Percentiles rank a stretch among this genome's conserved stretches.
phyloP scores from a whole-genome alignment of 1,139 yeast genomes.

The Schizosaccharomyces versatilis region DNA sequence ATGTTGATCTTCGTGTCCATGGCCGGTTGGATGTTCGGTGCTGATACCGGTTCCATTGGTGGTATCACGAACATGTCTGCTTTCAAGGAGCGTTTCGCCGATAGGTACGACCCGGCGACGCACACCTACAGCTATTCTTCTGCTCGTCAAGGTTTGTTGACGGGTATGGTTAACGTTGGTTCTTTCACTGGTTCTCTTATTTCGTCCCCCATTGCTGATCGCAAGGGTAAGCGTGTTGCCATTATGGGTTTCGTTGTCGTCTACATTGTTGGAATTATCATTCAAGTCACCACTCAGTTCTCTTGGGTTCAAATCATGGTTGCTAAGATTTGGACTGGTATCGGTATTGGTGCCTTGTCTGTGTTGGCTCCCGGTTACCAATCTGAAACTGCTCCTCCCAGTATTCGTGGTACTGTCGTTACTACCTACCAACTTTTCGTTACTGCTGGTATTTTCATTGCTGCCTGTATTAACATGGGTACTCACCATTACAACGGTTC shows the following conservation, averaged over 20 bases:
- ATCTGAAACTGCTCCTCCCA: slow-evolving; percentile 49
- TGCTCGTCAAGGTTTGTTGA: slow-evolving; percentile 23
- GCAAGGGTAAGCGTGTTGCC: slow-evolving; percentile 31
- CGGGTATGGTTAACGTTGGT: slow-evolving; percentile 33
- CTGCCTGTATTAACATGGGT: slow-evolving; percentile 45
- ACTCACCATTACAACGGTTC: slow-evolving; percentile 31
- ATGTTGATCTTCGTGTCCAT: slow-evolving; percentile 3
- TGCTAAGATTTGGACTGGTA: slow-evolving; percentile 23
- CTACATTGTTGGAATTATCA: slow-evolving; percentile 29
- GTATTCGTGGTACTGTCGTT: slow-evolving; percentile 46
- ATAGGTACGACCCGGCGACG: background rate
- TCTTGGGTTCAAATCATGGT: slow-evolving; percentile 32
- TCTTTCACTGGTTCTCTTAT: slow-evolving; percentile 30
- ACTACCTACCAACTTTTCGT: slow-evolving; percentile 47
- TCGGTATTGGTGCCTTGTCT: slow-evolving; percentile 49
- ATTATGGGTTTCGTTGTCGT: slow-evolving; percentile 26
- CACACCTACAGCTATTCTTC: background rate
- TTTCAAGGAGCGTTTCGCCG: slow-evolving; percentile 33
- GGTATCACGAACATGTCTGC: slow-evolving; percentile 56
- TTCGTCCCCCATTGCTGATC: slow-evolving; percentile 30
- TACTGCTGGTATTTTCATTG: slow-evolving; percentile 46
- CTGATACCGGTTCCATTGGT: slow-evolving; percentile 61
- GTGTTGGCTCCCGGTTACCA: slow-evolving; percentile 47
- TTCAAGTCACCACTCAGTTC: slow-evolving; percentile 28
- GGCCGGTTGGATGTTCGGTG: slow-evolving; percentile 28